Conservation (phyloP, 2,329 filamentous ascomycete species). For the Cladophialophora carrionii region DNA sequence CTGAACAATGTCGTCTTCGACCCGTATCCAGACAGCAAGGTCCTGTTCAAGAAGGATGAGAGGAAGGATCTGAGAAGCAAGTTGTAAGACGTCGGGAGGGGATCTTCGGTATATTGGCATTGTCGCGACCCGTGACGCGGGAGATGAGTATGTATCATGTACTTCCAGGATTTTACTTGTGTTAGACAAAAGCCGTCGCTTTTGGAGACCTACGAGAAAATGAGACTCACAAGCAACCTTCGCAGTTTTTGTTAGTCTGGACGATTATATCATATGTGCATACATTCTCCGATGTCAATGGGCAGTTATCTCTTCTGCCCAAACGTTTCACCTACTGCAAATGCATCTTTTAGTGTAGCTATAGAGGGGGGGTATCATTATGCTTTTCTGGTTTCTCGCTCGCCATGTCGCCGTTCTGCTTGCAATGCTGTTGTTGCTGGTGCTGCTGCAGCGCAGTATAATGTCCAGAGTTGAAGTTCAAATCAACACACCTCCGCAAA, state of each 20-base stretch:
- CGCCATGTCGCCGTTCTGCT: neutral
- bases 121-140: neutral
- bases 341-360: neutral
- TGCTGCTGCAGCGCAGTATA: neutral
- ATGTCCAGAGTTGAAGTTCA: neutral
- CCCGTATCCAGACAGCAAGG: constrained; percentile 67
- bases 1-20: constrained; percentile 73
- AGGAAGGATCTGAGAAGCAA: constrained; percentile 35
- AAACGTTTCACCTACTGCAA: neutral
- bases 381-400: constrained; percentile 1
- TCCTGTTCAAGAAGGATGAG: constrained; percentile 63
- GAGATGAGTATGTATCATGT: neutral
- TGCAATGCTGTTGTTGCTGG: neutral
- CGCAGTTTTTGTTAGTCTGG: neutral
- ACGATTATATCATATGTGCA: neutral
- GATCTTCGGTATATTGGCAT: neutral
- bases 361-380: neutral
- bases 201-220: neutral
- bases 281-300: neutral
- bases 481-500: neutral
- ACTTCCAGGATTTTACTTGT: neutral
- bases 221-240: neutral
- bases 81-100: constrained; percentile 24
- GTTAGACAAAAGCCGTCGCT: neutral
- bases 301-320: neutral